phyloP scores from a whole-genome alignment of 2,329 filamentous ascomycete species.

The Aspergillus candidus region DNA sequence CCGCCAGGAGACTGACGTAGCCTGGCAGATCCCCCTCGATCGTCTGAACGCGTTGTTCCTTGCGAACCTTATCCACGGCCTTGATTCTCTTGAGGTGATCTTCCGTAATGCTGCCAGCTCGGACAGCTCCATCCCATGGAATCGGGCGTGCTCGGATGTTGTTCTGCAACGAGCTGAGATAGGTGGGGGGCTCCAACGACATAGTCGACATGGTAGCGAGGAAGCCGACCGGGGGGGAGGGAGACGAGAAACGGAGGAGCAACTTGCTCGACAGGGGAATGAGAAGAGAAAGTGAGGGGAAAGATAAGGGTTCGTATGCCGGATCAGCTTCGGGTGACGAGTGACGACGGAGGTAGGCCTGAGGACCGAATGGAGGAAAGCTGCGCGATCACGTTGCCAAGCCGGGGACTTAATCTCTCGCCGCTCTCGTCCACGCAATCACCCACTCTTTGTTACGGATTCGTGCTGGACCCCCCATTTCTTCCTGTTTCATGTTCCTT shows the following conservation, averaged over 20 bases:
- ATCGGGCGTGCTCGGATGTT: slow-evolving; percentile 95
- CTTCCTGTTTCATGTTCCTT: background rate
- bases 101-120: slow-evolving; percentile 88
- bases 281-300: slow-evolving; percentile 6
- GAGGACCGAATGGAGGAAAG: slow-evolving; percentile 9
- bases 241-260: slow-evolving; percentile 2
- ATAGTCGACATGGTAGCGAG: slow-evolving; percentile 45
- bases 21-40: slow-evolving; percentile 74
- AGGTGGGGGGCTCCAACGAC: slow-evolving; percentile 88
- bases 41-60: slow-evolving; percentile 77
- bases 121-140: slow-evolving; percentile 93
- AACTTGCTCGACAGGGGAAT: slow-evolving; percentile 8
- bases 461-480: background rate
- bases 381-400: slow-evolving; percentile 8
- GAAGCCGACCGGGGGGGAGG: background rate
- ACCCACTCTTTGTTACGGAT: background rate
- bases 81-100: slow-evolving; percentile 93
- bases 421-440: slow-evolving; percentile 17
- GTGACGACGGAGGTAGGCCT: background rate
- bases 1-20: slow-evolving; percentile 75
- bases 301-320: background rate
- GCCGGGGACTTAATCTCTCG: slow-evolving; percentile 7
- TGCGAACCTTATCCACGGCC: slow-evolving; percentile 91
- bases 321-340: too few species aligned
- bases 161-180: slow-evolving; percentile 82